A percentile compares a stretch with the other conserved stretches of the same genome.
phyloP scores from a whole-genome alignment of 1,284 basidiomycete species.

The Malassezia caprae region DNA sequence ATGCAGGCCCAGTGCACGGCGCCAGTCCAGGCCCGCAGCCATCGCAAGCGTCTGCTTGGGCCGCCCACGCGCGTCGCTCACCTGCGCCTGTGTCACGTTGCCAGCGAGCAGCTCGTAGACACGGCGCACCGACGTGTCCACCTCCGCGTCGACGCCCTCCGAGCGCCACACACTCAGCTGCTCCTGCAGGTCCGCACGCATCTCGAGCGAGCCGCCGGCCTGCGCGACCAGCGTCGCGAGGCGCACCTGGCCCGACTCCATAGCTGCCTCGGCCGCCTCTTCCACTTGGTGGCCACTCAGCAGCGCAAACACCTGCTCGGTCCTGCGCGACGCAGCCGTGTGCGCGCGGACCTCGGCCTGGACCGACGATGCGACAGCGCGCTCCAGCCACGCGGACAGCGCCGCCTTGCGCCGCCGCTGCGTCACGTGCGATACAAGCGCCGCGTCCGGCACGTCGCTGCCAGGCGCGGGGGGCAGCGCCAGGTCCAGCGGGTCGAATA shows the following conservation, averaged over 20 bases:
- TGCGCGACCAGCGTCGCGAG: conserved; percentile 88
- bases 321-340: conserved; percentile 30
- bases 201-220: conserved; percentile 67
- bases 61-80: conserved; percentile 55
- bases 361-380: conserved; percentile 62
- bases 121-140: conserved; percentile 62
- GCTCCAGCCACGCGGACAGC: conserved; percentile 74
- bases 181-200: conserved; percentile 62
- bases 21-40: conserved; percentile 84
- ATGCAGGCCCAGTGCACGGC: conserved; percentile 77
- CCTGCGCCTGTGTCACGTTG: conserved; percentile 57
- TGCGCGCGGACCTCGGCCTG: conserved; percentile 53
- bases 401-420: conserved; percentile 67
- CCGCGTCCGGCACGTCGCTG: conserved; percentile 53
- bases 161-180: conserved; percentile 78
- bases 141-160: conserved; percentile 63
- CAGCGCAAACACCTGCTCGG: conserved; percentile 58
- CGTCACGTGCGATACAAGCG: conserved; percentile 58
- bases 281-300: conserved; percentile 80
- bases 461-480: conserved; percentile 52
- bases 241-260: conserved; percentile 68
- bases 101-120: conserved; percentile 80
- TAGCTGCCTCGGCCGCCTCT: conserved; percentile 66
- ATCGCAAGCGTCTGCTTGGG: conserved; percentile 56
- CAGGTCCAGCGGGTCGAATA: conserved; percentile 72